Evolutionary conservation across 2,329 filamentous ascomycete genomes (phyloP).

Genomic region (Calonectria naviculata): DNA sequence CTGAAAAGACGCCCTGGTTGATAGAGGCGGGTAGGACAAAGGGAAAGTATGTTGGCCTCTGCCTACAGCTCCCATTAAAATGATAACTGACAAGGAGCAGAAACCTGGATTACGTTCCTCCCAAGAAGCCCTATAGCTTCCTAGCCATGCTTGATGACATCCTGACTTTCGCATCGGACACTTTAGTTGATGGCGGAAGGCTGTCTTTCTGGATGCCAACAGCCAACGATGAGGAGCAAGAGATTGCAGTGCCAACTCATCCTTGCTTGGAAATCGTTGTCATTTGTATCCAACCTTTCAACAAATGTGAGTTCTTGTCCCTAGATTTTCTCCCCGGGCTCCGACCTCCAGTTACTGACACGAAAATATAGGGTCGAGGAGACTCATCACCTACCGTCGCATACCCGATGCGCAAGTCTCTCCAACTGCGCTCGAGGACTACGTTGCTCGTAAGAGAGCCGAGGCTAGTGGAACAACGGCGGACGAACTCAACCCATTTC

Average conservation of each 20-base stretch:
- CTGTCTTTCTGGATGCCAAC: conserved; percentile 98
- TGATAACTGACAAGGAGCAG: conserved; percentile 38
- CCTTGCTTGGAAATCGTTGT: conserved; percentile 78
- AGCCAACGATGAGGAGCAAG: conserved; percentile 80
- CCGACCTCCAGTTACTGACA: conserved; percentile 21
- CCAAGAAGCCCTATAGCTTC: conserved; percentile 94
- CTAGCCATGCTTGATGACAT: conserved; percentile 91
- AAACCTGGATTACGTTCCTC: conserved; percentile 78
- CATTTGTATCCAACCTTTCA: conserved; percentile 88
- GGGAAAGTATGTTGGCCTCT: conserved; percentile 68
- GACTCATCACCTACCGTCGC: conserved; percentile 87
- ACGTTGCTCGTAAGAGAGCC: conserved; percentile 43
- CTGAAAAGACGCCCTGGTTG: conserved; percentile 67
- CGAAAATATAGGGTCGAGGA: conserved; percentile 76
- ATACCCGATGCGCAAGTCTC: conserved; percentile 70
- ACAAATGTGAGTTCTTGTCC: conserved; percentile 74
- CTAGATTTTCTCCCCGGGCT: background rate
- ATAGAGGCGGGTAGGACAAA: conserved; percentile 76
- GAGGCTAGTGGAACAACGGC: conserved; percentile 59
- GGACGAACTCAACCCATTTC: conserved; percentile 71
- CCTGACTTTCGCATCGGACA: conserved; percentile 80
- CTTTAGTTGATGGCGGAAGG: conserved; percentile 81
- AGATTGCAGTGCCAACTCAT: conserved; percentile 82
- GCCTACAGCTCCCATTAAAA: background rate
- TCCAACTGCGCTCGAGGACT: conserved; percentile 50